Percentiles rank a stretch among this genome's conserved stretches.
Conservation (phyloP, 163 green algal genomes). For the Coccomyxa subellipsoidea region DNA sequence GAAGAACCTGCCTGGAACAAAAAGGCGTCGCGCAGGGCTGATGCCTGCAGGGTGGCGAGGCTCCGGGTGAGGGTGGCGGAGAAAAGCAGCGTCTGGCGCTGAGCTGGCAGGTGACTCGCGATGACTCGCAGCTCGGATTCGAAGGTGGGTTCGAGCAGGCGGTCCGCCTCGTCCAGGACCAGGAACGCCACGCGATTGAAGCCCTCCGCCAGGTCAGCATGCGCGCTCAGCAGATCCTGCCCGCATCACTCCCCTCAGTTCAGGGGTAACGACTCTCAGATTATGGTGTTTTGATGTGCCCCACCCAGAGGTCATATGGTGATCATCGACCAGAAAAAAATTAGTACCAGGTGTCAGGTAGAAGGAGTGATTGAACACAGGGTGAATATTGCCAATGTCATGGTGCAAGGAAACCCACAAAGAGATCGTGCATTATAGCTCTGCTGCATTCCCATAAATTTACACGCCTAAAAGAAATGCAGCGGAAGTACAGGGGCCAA, state of each 20-base stretch:
- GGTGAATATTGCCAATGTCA: too few relatives aligned
- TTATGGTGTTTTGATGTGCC: too few relatives aligned
- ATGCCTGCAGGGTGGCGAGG: constrained; percentile 17
- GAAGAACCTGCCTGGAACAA: constrained; percentile 50
- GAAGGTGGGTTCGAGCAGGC: constrained; percentile 81
- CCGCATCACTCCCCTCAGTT: constrained; percentile 50
- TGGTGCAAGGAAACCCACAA: too few relatives aligned
- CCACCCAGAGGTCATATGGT: too few relatives aligned
- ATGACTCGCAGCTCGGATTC: constrained; percentile 59
- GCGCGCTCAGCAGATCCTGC: constrained; percentile 53
- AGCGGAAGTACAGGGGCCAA: too few relatives aligned
- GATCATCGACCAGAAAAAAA: too few relatives aligned
- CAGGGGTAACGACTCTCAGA: constrained; percentile 73
- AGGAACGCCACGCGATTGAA: constrained; percentile 67
- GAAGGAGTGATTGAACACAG: too few relatives aligned
- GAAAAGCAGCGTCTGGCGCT: constrained; percentile 92
- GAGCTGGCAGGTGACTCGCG: constrained; percentile 40
- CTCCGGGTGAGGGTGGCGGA: constrained; percentile 82
- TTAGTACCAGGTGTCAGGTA: too few relatives aligned
- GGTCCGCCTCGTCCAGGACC: constrained; percentile 92
- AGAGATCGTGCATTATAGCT: too few relatives aligned
- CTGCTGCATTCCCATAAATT: too few relatives aligned
- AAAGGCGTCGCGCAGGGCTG: constrained; percentile 32
- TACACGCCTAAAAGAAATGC: too few relatives aligned
- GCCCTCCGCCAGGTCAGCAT: constrained; percentile 37